A percentile compares a stretch with the other conserved stretches of the same genome.
phyloP scores from a whole-genome alignment of 164 flowering plant genomes.

The Vitis vinifera region ASM3070453v1 NC_081815.1:3688501-3689000 shows the following conservation, averaged over 20 bases:
- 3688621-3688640: too few relatives aligned
- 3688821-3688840: conserved; percentile 10
- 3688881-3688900: conserved; percentile 4
- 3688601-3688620: too few relatives aligned
- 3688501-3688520: too few relatives aligned
- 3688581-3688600: too few relatives aligned
- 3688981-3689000: conserved; percentile 1
- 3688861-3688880: conserved; percentile 4
- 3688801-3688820: conserved; percentile 39
- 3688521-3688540: too few relatives aligned
- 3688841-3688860: not conserved
- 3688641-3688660: too few relatives aligned
- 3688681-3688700: too few relatives aligned
- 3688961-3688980: conserved; percentile 1
- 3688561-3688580: too few relatives aligned
- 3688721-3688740: too few relatives aligned
- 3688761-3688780: conserved; percentile 36
- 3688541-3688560: too few relatives aligned
- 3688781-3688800: conserved; percentile 55
- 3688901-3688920: not conserved
- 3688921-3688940: conserved; percentile 8
- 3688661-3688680: too few relatives aligned
- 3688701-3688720: too few relatives aligned
- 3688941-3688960: conserved; percentile 7
- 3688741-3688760: conserved; percentile 16